Base-by-base conservation (phyloP, 768 basidiomycete species). In the Boletus vinaceobasis region DNA sequence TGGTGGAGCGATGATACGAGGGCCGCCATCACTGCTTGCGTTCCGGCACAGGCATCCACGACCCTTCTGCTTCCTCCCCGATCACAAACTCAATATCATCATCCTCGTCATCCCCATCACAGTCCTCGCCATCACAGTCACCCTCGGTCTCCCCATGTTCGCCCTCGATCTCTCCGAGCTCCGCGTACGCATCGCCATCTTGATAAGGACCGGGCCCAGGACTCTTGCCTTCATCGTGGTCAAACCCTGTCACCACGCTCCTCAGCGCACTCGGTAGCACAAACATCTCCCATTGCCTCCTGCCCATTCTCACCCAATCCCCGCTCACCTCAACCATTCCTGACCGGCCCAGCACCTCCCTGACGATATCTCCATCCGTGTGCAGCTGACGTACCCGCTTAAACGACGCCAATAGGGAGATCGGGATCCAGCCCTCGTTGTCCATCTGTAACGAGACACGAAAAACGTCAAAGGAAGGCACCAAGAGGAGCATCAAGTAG, bases 401-500 rank as follows among this genome's bases (percentile, higher is more conserved):
- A 78, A 97, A 98, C 11, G 90, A 90, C 1, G 91, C 88, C 53
- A 98, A 79, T 48, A 93, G 74, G 14, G 80, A 61, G 43, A 95
- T 87, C 11, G 87, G 81, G 48, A 98, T 85, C 91, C 91, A 98
- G 10, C 94, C 94, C 53, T 80, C 75, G 5, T 81, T 77, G 68
- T 97, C 93, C 94, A 98, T 95, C 93, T 96, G 62, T 21, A 53
- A 54, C 9, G 43, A 46, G 9, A 47, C 4, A 42, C 5, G 15
- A 43, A 23, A 36, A 21, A 29, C 7, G 44, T 60, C 44, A 61
- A 43, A 36, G 14, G 7, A 42, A 26, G 23, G 35, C 13, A 21
- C 14, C 37, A 43, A 35, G 1, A 5, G 5, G 13, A 27, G 27
- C n/a, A 11, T 44, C 38, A 35, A 60, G 36, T 5, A 9, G 36